Conservation (phyloP, 805 yeast species). For the Lachancea mirantina region DNA sequence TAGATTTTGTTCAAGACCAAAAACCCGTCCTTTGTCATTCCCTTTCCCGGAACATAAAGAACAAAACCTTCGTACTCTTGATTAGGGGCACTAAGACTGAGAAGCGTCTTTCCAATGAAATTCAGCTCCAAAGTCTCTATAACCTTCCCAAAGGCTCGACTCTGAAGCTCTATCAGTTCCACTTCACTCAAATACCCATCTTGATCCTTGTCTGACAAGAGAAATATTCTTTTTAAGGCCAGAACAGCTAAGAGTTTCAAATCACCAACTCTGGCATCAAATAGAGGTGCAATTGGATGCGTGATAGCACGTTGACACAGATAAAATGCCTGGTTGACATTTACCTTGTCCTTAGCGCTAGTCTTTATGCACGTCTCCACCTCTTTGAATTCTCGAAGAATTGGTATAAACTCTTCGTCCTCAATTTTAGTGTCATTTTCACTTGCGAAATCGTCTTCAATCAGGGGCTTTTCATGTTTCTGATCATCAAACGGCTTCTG, state of each 20-base stretch:
- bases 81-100: constrained; percentile 13
- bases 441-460: not conserved
- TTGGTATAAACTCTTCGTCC: constrained; percentile 77
- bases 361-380: constrained; percentile 87
- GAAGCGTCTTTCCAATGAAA: constrained; percentile 35
- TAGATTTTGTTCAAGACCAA: constrained; percentile 68
- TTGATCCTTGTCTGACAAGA: constrained; percentile 82
- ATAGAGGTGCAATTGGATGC: constrained; percentile 87
- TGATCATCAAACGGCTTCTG: no score
- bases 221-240: constrained; percentile 77
- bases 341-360: constrained; percentile 75
- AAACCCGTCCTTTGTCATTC: constrained; percentile 71
- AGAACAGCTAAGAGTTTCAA: constrained; percentile 68
- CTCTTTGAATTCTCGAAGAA: constrained; percentile 86
- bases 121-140: constrained; percentile 46
- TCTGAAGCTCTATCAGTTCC: constrained; percentile 66
- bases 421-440: constrained; percentile 35
- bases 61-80: constrained; percentile 34
- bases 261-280: constrained; percentile 81
- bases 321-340: constrained; percentile 80
- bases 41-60: constrained; percentile 36
- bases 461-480: constrained; percentile 5
- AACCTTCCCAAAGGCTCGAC: constrained; percentile 61
- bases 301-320: constrained; percentile 89
- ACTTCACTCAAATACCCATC: constrained; percentile 70